These are phyloP conservation scores for Artemisia tridentata DNA, from an alignment of 129 eudicot genomes.

Conservation along the genomic window DNA sequence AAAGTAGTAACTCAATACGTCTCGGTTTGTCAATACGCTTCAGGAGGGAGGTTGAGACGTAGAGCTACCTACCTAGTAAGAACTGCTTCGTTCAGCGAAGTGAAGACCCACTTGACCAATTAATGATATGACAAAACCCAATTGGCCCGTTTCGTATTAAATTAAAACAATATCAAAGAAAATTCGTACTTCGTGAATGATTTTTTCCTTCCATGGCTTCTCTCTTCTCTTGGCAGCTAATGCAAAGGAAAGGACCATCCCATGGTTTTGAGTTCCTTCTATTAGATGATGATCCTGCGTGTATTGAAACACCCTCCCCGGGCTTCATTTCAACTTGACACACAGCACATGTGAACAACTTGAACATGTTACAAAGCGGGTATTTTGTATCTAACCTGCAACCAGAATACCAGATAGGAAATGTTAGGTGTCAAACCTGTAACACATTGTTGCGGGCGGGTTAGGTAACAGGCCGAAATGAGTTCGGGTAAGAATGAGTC, in stretches of 20 bases:
- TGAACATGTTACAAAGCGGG: constrained; percentile 96
- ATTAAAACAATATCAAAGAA: not conserved
- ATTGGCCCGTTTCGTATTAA: too few relatives aligned
- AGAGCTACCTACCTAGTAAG: too few relatives aligned
- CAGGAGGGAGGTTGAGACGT: too few relatives aligned
- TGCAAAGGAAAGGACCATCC: constrained; percentile 99
- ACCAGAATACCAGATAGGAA: not conserved
- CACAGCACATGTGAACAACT: constrained; percentile 82
- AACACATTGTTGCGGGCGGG: too few relatives aligned
- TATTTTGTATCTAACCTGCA: constrained; percentile 84
- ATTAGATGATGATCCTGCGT: constrained; percentile 40
- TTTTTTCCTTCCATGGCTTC: constrained; percentile 99
- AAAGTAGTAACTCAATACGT: too few relatives aligned
- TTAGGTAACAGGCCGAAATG: not conserved
- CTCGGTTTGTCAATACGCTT: too few relatives aligned
- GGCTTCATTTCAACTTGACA: constrained; percentile 97
- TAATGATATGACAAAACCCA: too few relatives aligned
- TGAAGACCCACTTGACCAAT: too few relatives aligned
- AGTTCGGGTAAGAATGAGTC: too few relatives aligned
- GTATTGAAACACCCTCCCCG: constrained; percentile 92
- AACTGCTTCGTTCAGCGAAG: too few relatives aligned
- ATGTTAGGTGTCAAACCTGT: not conserved
- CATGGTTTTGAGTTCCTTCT: constrained; percentile 72
- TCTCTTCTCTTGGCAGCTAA: constrained; percentile 85
- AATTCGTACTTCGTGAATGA: constrained; percentile 55